phyloP scores from a whole-genome alignment of 2,329 filamentous ascomycete genomes.

The Boeremia exigua region DNA sequence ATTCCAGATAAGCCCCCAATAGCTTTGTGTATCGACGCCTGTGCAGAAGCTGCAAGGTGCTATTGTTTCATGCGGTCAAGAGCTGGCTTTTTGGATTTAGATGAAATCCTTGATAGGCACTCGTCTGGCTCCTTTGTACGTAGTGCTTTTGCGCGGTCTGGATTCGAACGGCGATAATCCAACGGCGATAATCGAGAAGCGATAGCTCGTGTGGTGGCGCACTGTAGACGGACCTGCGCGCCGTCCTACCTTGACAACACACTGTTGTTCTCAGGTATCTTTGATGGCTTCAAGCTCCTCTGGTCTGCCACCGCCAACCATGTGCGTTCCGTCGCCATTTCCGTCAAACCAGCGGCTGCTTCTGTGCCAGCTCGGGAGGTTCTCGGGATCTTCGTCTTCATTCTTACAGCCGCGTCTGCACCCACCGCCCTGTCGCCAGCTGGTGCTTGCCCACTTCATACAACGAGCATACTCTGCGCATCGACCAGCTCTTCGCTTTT shows the following conservation, averaged over 20 bases:
- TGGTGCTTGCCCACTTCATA: conserved; percentile 42
- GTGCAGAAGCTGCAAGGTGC: neutral
- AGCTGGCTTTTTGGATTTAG: neutral
- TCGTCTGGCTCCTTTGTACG: neutral
- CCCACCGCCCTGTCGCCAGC: conserved; percentile 39
- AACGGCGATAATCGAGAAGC: neutral
- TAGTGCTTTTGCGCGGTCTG: neutral
- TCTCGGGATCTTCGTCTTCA: conserved; percentile 42
- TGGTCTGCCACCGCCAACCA: conserved; percentile 36
- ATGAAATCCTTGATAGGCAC: neutral
- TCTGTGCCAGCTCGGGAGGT: conserved; percentile 44
- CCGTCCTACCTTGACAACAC: neutral
- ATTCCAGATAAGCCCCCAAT: neutral
- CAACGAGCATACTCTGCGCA: conserved; percentile 44
- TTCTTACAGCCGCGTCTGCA: conserved; percentile 41
- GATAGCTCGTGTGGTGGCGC: neutral
- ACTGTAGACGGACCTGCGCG: neutral
- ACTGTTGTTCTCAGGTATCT: conserved; percentile 1
- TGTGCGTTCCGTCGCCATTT: conserved; percentile 35
- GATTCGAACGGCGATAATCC: neutral
- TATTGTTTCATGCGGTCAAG: neutral
- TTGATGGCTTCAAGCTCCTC: conserved; percentile 18
- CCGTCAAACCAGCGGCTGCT: conserved; percentile 41
- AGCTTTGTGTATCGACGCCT: neutral
- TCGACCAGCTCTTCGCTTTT: conserved; percentile 25